Evolutionary conservation across 1,284 basidiomycete genomes (phyloP).

Genomic region (Ganoderma multipileum): DNA sequence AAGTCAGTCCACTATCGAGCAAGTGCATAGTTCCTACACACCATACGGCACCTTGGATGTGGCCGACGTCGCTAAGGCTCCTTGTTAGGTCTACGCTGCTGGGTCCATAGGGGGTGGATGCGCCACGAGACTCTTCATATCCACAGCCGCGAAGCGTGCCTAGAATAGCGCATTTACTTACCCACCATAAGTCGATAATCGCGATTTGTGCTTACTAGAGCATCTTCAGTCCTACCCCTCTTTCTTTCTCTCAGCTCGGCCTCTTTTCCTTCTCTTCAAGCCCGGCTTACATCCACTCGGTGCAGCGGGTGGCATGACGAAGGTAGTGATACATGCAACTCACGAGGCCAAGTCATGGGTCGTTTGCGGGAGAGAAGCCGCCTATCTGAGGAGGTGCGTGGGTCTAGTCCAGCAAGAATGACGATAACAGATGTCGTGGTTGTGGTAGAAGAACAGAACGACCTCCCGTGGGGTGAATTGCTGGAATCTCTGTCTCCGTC

Average conservation of each 20-base stretch:
- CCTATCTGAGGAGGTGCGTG: neutral
- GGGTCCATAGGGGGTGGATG: neutral
- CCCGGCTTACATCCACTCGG: neutral
- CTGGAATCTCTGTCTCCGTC: too few species aligned
- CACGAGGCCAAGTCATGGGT: neutral
- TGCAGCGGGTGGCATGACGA: neutral
- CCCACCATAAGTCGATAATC: neutral
- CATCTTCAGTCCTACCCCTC: neutral
- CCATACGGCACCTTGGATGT: conserved; percentile 11
- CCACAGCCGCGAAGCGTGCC: neutral
- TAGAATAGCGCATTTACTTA: neutral
- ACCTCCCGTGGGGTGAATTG: neutral
- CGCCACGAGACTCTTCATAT: neutral
- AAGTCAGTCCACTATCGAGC: neutral
- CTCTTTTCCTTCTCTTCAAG: neutral
- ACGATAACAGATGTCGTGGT: neutral
- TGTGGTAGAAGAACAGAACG: neutral
- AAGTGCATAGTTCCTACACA: neutral
- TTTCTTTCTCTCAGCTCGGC: neutral
- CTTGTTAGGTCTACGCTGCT: neutral
- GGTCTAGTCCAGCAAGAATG: neutral
- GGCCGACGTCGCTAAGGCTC: neutral
- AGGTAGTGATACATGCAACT: neutral
- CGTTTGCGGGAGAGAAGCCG: neutral
- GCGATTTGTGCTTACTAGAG: neutral